Evolutionary conservation across 2,329 filamentous ascomycete species (phyloP).

Genomic region (Diaporthe sp.): DNA sequence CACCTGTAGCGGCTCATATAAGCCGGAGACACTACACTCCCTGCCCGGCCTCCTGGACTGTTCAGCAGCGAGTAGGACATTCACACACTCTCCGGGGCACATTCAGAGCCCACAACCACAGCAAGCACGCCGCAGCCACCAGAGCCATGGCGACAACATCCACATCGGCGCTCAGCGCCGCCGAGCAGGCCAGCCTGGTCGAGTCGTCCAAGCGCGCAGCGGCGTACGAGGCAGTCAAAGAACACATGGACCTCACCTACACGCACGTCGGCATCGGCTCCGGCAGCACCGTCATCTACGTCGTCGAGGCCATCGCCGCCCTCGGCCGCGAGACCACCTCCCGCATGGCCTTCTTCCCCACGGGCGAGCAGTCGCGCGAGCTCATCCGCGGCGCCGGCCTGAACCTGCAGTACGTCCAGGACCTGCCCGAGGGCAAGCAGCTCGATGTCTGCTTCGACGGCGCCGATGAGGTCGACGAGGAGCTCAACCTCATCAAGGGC

Average conservation of each 20-base stretch:
- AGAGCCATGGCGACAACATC: conserved; percentile 54
- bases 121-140: conserved; percentile 16
- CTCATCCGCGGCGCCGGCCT: conserved; percentile 86
- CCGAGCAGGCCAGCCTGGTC: conserved; percentile 59
- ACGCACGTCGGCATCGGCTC: conserved; percentile 84
- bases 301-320: conserved; percentile 83
- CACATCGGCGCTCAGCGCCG: conserved; percentile 44
- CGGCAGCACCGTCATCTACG: conserved; percentile 86
- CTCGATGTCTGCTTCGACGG: conserved; percentile 96
- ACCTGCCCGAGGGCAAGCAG: conserved; percentile 69
- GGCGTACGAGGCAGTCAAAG: conserved; percentile 79
- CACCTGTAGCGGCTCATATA: conserved; percentile 28
- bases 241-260: conserved; percentile 76
- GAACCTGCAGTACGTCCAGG: conserved; percentile 82
- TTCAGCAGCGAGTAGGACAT: conserved; percentile 5
- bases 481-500: conserved; percentile 97
- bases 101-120: background rate
- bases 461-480: conserved; percentile 95
- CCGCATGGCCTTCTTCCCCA: conserved; percentile 89
- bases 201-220: conserved; percentile 83
- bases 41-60: background rate
- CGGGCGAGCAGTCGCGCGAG: conserved; percentile 90
- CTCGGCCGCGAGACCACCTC: conserved; percentile 68
- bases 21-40: conserved; percentile 26
- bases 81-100: background rate